phyloP scores from a whole-genome alignment of 495 filamentous ascomycete genomes.

The Choiromyces venosus region DNA sequence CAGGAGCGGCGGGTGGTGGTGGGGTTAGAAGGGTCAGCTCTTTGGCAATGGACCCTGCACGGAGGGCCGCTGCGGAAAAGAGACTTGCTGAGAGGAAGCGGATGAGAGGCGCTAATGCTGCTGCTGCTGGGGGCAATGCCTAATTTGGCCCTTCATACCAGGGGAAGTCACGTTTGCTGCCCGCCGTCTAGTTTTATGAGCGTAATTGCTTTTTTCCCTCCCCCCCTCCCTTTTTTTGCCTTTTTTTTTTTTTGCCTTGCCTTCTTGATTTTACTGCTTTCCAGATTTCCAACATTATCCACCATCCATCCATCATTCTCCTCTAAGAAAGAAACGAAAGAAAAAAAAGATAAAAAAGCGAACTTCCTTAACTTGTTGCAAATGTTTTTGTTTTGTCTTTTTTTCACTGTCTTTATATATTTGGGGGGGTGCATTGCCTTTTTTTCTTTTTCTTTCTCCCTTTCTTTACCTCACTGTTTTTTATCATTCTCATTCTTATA shows the following conservation, averaged over 20 bases:
- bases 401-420: neutral
- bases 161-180: neutral
- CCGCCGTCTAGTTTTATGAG: neutral
- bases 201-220: neutral
- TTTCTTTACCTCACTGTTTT: too few species aligned
- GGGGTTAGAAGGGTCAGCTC: neutral
- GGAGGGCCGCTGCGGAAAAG: slow-evolving; percentile 33
- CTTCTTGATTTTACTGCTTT: neutral
- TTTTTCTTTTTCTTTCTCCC: neutral
- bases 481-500: too few species aligned
- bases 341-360: too few species aligned
- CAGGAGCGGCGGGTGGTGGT: neutral
- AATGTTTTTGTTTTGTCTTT: neutral
- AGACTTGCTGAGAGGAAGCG: slow-evolving; percentile 36
- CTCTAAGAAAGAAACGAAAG: neutral
- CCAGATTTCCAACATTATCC: neutral
- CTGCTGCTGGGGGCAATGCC: slow-evolving; percentile 5
- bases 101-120: slow-evolving; percentile 14
- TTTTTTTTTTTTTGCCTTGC: neutral
- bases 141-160: neutral
- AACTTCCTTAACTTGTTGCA: neutral
- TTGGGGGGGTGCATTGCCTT: neutral
- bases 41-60: slow-evolving; percentile 26
- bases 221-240: too few species aligned
- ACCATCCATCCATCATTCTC: neutral